Evolutionary conservation across 1,284 basidiomycete species (phyloP).

Genomic region (Rhizopogon hawkerae): DNA sequence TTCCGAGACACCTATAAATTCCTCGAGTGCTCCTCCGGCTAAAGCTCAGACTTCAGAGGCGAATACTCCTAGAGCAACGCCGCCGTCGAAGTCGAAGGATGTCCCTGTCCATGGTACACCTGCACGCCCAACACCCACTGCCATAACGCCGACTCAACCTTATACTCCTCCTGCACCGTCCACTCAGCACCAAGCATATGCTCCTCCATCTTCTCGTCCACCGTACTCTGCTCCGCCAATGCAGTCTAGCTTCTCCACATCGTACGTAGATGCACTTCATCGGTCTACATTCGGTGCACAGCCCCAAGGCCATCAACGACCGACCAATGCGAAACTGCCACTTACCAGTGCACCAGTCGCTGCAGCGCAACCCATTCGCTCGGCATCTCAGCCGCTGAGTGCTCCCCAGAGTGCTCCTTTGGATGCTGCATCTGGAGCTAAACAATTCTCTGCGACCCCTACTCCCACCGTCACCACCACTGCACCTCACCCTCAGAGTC

Average conservation of each 20-base stretch:
- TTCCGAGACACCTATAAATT: not conserved
- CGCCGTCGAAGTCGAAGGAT: slow-evolving; percentile 20
- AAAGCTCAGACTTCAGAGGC: slow-evolving; percentile 4
- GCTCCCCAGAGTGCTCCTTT: not conserved
- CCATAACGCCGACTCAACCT: not conserved
- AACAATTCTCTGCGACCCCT: not conserved
- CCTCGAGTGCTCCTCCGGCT: not conserved
- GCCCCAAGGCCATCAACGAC: not conserved
- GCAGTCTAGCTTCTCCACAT: slow-evolving; percentile 12
- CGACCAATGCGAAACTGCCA: not conserved
- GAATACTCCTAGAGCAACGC: slow-evolving; percentile 16
- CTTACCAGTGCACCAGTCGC: not conserved
- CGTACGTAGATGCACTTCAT: slow-evolving; percentile 6
- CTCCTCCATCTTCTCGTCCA: slow-evolving; percentile 12
- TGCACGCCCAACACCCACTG: slow-evolving; percentile 2
- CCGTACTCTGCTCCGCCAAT: slow-evolving; percentile 18
- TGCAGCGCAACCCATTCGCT: slow-evolving; percentile 1
- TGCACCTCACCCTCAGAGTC: not conserved
- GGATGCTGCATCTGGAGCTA: not conserved
- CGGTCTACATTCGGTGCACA: slow-evolving; percentile 4
- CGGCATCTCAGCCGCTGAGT: not conserved
- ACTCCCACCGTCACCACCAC: not conserved
- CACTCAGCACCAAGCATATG: slow-evolving; percentile 17
- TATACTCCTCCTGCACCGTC: slow-evolving; percentile 10
- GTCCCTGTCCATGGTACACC: slow-evolving; percentile 7